Evolutionary conservation across 257 asterid species (phyloP).

Genomic region (Fraxinus excelsior): DNA sequence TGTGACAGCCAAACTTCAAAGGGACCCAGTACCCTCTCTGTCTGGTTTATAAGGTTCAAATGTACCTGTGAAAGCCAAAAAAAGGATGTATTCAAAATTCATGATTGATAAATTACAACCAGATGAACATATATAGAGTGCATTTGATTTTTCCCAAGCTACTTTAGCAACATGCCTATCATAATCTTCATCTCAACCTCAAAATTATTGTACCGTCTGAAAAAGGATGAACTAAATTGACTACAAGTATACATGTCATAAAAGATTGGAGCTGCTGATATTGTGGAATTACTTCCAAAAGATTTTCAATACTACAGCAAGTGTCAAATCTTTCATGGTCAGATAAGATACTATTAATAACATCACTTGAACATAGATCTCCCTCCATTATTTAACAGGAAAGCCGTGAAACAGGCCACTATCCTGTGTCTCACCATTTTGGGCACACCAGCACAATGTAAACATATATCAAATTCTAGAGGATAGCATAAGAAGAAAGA

Average conservation of each 20-base stretch:
- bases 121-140: conserved; percentile 17
- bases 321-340: conserved; percentile 1
- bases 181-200: not conserved
- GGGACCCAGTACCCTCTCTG: conserved; percentile 88
- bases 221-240: not conserved
- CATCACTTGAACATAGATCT: conserved; percentile 1
- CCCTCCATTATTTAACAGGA: conserved; percentile 14
- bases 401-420: conserved; percentile 13
- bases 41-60: conserved; percentile 69
- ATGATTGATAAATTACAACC: not conserved
- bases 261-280: not conserved
- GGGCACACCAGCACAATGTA: conserved; percentile 5
- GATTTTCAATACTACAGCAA: conserved; percentile 13
- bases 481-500: not conserved
- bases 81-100: conserved; percentile 21
- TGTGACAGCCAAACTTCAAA: conserved; percentile 85
- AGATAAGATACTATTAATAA: not conserved
- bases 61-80: conserved; percentile 50
- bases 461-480: not conserved
- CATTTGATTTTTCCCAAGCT: conserved; percentile 12
- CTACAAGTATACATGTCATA: not conserved
- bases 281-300: not conserved
- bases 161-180: not conserved
- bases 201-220: not conserved
- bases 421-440: not conserved